Conservation (phyloP, 192 early-diverging fungal species). For the Gamsiella multidivaricata region DNA sequence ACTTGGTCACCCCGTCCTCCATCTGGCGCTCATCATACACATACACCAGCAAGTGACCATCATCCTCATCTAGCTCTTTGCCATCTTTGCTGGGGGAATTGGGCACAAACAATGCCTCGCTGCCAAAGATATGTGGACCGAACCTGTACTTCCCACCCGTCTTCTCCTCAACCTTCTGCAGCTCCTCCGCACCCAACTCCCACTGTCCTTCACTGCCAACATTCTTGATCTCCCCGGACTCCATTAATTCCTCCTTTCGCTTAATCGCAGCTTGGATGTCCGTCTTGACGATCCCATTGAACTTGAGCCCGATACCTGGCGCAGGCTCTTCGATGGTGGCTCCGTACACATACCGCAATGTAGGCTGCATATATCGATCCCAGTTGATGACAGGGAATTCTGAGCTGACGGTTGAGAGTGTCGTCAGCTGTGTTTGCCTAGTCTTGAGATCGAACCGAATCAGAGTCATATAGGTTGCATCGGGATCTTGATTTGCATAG, state of each 20-base stretch:
- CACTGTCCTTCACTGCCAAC: slow-evolving; percentile 22
- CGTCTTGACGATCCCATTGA: slow-evolving; percentile 33
- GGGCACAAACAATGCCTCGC: slow-evolving; percentile 33
- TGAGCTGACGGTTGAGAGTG: slow-evolving; percentile 9
- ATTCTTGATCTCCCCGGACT: not conserved
- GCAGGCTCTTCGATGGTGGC: slow-evolving; percentile 8
- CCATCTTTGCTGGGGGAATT: slow-evolving; percentile 11
- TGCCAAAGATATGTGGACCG: slow-evolving; percentile 30
- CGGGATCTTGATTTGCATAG: slow-evolving; percentile 32
- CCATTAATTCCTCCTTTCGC: slow-evolving; percentile 1
- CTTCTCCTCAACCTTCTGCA: slow-evolving; percentile 5
- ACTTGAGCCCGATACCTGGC: slow-evolving; percentile 11
- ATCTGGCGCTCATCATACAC: slow-evolving; percentile 41
- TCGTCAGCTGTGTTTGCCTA: slow-evolving; percentile 27
- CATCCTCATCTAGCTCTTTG: slow-evolving; percentile 17
- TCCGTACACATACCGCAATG: slow-evolving; percentile 17
- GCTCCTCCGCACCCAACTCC: slow-evolving; percentile 20
- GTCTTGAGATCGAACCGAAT: slow-evolving; percentile 44
- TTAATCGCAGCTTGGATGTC: slow-evolving; percentile 21
- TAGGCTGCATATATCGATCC: slow-evolving; percentile 29
- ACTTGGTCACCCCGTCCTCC: slow-evolving; percentile 20
- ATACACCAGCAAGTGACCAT: slow-evolving; percentile 37
- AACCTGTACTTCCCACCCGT: slow-evolving; percentile 7
- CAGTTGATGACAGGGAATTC: slow-evolving; percentile 42
- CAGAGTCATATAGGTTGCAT: slow-evolving; percentile 31